A percentile compares a stretch with the other conserved stretches of the same genome.
Evolutionary conservation across 148 eudicot genomes (phyloP).

Genomic region (Chenopodium suecicum): DNA sequence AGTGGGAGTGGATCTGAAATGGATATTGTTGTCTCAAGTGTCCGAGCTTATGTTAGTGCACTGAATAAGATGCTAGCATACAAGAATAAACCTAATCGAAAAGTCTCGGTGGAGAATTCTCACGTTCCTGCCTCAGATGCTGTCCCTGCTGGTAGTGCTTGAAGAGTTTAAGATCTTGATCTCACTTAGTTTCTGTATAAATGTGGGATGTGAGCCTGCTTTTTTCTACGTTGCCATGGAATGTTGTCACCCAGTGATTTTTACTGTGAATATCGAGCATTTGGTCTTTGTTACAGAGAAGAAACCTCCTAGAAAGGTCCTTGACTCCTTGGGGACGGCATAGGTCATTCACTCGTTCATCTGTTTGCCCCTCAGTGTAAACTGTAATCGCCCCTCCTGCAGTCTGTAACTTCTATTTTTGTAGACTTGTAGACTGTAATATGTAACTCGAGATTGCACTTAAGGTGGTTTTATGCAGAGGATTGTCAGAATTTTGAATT

Average conservation of each 20-base stretch:
- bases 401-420: neutral
- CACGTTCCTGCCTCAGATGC: slow-evolving; percentile 22
- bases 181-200: slow-evolving; percentile 13
- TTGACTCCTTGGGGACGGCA: neutral
- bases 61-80: slow-evolving; percentile 82
- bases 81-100: slow-evolving; percentile 34
- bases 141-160: slow-evolving; percentile 23
- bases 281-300: neutral
- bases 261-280: neutral
- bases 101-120: slow-evolving; percentile 28
- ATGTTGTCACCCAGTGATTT: neutral
- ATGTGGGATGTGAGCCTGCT: slow-evolving; percentile 1
- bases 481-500: neutral
- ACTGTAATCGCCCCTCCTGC: neutral
- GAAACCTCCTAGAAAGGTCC: neutral
- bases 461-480: neutral
- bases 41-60: slow-evolving; percentile 85
- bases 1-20: slow-evolving; percentile 92
- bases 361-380: neutral
- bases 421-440: neutral
- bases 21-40: slow-evolving; percentile 90
- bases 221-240: slow-evolving; percentile 1
- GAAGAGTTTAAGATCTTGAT: neutral
- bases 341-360: neutral
- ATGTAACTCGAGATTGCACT: slow-evolving; percentile 1